Percentiles rank a stretch among this genome's conserved stretches.
These are phyloP conservation scores for Dujonia santamariae DNA, from an alignment of 1,139 yeast genomes.

Conservation along the genomic window DNA sequence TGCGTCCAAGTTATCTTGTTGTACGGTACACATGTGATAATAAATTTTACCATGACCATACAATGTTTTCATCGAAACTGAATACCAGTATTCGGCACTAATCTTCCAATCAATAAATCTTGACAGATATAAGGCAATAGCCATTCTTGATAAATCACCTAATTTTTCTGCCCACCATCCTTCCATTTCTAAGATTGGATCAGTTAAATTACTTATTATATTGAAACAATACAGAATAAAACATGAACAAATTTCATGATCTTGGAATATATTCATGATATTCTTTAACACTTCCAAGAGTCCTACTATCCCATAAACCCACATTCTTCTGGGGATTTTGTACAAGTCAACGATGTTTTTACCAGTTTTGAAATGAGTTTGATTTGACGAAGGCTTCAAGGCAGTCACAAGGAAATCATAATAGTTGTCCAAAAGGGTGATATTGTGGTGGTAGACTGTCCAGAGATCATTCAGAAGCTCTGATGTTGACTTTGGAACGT, in stretches of 20 bases:
- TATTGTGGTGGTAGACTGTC: slow-evolving; percentile 67
- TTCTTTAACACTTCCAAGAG: slow-evolving; percentile 77
- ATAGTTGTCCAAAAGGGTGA: slow-evolving; percentile 63
- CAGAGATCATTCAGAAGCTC: slow-evolving; percentile 63
- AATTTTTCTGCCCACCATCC: slow-evolving; percentile 80
- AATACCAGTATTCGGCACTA: slow-evolving; percentile 77
- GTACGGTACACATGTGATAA: slow-evolving; percentile 81
- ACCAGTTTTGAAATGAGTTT: slow-evolving; percentile 61
- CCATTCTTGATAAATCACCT: slow-evolving; percentile 80
- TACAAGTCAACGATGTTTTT: slow-evolving; percentile 71
- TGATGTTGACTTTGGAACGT: slow-evolving; percentile 17
- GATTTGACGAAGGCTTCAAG: slow-evolving; percentile 54
- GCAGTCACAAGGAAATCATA: slow-evolving; percentile 71
- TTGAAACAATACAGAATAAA: slow-evolving; percentile 50
- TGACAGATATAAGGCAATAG: slow-evolving; percentile 74
- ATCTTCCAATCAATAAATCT: slow-evolving; percentile 78
- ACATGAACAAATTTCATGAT: slow-evolving; percentile 47
- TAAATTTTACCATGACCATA: slow-evolving; percentile 80
- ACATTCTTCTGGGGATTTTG: slow-evolving; percentile 72
- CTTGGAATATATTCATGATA: slow-evolving; percentile 56
- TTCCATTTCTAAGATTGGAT: slow-evolving; percentile 52
- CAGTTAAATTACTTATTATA: slow-evolving; percentile 52
- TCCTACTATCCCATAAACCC: slow-evolving; percentile 82
- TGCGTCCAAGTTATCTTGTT: slow-evolving; percentile 76
- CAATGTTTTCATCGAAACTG: slow-evolving; percentile 62